Evolutionary conservation across 2,329 filamentous ascomycete species (phyloP), one percentile per base, ranked within the genome.

Genomic region (Fusarium udum): DNA sequence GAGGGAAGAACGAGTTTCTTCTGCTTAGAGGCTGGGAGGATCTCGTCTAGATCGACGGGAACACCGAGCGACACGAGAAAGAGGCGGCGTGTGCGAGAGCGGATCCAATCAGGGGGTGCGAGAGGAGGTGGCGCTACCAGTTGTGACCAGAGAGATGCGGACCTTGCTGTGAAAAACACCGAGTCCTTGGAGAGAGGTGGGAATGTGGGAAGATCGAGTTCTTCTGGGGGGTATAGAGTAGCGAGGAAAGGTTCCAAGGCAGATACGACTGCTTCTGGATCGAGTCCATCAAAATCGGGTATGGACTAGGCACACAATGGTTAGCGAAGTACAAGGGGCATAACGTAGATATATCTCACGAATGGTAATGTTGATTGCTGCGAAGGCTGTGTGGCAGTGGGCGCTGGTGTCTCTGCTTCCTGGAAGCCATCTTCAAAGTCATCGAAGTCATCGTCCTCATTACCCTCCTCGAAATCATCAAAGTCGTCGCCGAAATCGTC

Each of bases 61-160:
- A 99, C 96, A 24, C 96, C 96, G 0, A 99, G 89, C 3, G 95
- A 98, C 61, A 99, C 95, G 46, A 99, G 90, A 81, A 99, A 99
- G 32, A 99, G 89, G 34, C 96, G 93, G 60, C 96, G 92, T 77
- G 97, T 99, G 58, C 95, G 93, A 59, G 95, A 97, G 73, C 96
- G 94, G 67, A 98, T 97, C 96, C 96, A 99, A 82, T 99, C 96
- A 2, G 96, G 95, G 11, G 96, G 96, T 78, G 97, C 95, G 42
- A 99, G 89, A 6, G 96, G 95, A 4, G 96, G 96, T 26, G 96
- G 95, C 5, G 95, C 95, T 36, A 98, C 94, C 9, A 99, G 90
- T 84, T 99, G 96, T 45, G 95, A 95, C 96, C 96, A 99, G 39
- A 99, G 87, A 0, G 96, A 98, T 63, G 93, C 91, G 69, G 93